Percentiles rank a stretch among this genome's conserved stretches.
Conservation (phyloP, 139 green algal genomes). For the Desmodesmus armatus region DNA sequence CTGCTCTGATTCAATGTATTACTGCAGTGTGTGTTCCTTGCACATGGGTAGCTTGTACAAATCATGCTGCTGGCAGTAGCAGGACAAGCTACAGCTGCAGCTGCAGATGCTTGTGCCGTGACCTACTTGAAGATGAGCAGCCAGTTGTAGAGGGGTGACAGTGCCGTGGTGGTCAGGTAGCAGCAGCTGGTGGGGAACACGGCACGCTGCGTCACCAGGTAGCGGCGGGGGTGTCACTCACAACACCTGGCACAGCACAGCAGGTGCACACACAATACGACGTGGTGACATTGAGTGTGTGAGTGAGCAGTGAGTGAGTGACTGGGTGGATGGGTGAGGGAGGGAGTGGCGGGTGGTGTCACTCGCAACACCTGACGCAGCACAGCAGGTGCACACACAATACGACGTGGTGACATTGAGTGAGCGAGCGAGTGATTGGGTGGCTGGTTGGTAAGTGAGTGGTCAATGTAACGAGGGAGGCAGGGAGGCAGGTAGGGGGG, state of each 20-base stretch:
- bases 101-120: background rate
- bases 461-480: too few relatives aligned
- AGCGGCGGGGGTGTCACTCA: constrained; percentile 45
- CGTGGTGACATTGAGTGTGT: too few relatives aligned
- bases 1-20: too few relatives aligned
- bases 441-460: too few relatives aligned
- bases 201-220: constrained; percentile 61
- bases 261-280: background rate
- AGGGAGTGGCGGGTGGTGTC: too few relatives aligned
- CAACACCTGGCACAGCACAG: background rate
- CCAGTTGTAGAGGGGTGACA: constrained; percentile 62
- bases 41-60: background rate
- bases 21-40: too few relatives aligned
- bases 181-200: constrained; percentile 59
- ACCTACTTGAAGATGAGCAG: constrained; percentile 57
- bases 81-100: background rate
- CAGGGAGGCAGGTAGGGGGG: too few relatives aligned
- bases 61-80: background rate
- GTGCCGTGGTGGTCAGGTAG: constrained; percentile 12
- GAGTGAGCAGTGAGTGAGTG: too few relatives aligned
- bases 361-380: background rate
- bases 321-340: too few relatives aligned
- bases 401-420: too few relatives aligned
- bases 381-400: background rate
- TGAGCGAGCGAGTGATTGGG: too few relatives aligned